phyloP scores from a whole-genome alignment of 495 filamentous ascomycete species.

The Pseudoneurospora amorphoporcata region DNA sequence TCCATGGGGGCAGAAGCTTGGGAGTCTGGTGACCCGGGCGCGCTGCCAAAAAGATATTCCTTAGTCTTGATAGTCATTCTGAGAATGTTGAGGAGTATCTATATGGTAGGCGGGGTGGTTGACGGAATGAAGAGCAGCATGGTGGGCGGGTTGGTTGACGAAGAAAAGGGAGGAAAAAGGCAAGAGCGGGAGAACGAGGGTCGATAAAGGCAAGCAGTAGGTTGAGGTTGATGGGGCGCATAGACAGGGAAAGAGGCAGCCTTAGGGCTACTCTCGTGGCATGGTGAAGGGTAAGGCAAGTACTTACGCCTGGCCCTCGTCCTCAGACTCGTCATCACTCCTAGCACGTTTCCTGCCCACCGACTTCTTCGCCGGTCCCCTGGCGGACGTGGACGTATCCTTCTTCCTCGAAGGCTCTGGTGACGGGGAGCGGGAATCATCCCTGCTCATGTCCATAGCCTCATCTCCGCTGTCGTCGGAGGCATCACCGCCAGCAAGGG shows the following conservation, averaged over 20 bases:
- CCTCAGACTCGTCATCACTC: constrained; percentile 57
- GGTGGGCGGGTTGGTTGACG: not conserved
- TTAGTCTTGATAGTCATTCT: not conserved
- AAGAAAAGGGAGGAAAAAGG: not conserved
- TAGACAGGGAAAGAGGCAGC: not conserved
- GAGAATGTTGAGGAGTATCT: not conserved
- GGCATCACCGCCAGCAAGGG: constrained; percentile 61
- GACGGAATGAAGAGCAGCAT: not conserved
- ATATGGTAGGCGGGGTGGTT: not conserved
- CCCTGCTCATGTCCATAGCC: constrained; percentile 26
- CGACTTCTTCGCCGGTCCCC: constrained; percentile 34
- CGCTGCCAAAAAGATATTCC: not conserved
- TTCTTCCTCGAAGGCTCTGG: constrained; percentile 22
- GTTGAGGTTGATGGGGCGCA: not conserved
- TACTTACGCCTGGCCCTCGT: constrained; percentile 81
- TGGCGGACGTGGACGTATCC: constrained; percentile 21
- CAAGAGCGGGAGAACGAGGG: not conserved
- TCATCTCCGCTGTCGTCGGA: constrained; percentile 42
- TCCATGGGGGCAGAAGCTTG: constrained; percentile 80
- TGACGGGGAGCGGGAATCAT: constrained; percentile 27
- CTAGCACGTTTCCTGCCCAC: constrained; percentile 25
- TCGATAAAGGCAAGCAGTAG: not conserved
- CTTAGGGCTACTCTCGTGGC: not conserved
- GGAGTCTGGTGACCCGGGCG: constrained; percentile 59
- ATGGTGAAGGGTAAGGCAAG: not conserved